phyloP scores from a whole-genome alignment of 2,329 filamentous ascomycete species.

The Pyricularia grisea region DNA sequence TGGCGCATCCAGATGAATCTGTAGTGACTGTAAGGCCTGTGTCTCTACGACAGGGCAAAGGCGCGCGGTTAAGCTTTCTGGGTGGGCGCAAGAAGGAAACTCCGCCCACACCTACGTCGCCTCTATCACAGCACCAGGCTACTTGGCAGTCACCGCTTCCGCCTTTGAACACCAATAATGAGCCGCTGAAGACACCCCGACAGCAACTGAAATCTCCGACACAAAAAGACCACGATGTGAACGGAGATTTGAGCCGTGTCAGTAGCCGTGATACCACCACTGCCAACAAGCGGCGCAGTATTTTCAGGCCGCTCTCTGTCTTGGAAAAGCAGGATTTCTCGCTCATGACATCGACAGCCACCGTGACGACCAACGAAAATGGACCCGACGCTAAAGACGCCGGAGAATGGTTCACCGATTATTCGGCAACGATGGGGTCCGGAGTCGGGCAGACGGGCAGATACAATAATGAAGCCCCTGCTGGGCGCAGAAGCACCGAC shows the following conservation, averaged over 20 bases:
- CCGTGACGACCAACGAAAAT: constrained; percentile 1
- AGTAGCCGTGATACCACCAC: constrained; percentile 18
- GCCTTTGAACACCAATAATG: constrained; percentile 2
- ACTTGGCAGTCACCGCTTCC: constrained; percentile 5
- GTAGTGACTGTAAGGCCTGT: constrained; percentile 40
- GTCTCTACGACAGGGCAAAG: constrained; percentile 38
- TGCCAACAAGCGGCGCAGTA: constrained; percentile 29
- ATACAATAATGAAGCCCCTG: background rate
- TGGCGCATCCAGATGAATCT: constrained; percentile 26
- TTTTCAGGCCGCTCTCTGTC: constrained; percentile 29
- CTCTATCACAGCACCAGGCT: constrained; percentile 10
- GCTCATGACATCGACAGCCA: background rate
- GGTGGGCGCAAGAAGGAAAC: constrained; percentile 40
- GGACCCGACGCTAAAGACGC: constrained; percentile 8
- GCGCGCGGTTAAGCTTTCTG: constrained; percentile 47
- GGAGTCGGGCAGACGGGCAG: background rate
- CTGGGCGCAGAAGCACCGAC: constrained; percentile 15
- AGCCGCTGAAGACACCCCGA: constrained; percentile 6
- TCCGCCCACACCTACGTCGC: constrained; percentile 13
- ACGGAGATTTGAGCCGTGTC: constrained; percentile 20
- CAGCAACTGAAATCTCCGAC: background rate
- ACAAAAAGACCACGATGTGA: constrained; percentile 14
- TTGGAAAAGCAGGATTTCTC: background rate
- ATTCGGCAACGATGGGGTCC: constrained; percentile 9
- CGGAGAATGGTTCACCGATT: constrained; percentile 22